phyloP scores from a whole-genome alignment of 176 grass and related monocot genomes.

The Triticum urartu region DNA sequence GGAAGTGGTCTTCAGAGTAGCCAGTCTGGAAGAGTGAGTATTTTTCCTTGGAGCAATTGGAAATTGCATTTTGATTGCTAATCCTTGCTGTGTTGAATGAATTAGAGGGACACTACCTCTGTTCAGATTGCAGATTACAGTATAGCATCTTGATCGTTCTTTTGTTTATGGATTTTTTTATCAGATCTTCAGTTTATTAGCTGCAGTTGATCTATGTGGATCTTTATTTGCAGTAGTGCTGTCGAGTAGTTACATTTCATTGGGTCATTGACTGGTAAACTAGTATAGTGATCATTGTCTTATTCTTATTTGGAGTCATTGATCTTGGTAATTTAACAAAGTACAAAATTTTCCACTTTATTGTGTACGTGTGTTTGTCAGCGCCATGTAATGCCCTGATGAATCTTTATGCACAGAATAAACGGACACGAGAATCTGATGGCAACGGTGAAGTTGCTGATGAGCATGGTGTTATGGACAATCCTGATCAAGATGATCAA shows the following conservation, averaged over 20 bases:
- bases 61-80: not conserved
- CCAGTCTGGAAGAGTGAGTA: constrained; percentile 7
- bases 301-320: no score
- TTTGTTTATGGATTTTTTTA: not conserved
- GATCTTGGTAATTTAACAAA: no score
- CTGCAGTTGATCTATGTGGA: not conserved
- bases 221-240: not conserved
- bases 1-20: not conserved
- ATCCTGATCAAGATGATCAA: not conserved
- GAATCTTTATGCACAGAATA: not conserved
- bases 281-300: no score
- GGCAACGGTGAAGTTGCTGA: not conserved
- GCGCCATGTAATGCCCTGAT: not conserved
- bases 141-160: not conserved
- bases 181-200: not conserved
- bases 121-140: not conserved
- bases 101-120: not conserved
- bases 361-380: not conserved
- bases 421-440: not conserved
- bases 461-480: not conserved
- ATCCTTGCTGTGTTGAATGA: not conserved
- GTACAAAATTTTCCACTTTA: not conserved
- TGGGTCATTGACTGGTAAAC: not conserved
- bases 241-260: not conserved
- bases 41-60: not conserved